Base-by-base conservation (phyloP, 2,329 filamentous ascomycete genomes). In the Diaporthe eres region DNA sequence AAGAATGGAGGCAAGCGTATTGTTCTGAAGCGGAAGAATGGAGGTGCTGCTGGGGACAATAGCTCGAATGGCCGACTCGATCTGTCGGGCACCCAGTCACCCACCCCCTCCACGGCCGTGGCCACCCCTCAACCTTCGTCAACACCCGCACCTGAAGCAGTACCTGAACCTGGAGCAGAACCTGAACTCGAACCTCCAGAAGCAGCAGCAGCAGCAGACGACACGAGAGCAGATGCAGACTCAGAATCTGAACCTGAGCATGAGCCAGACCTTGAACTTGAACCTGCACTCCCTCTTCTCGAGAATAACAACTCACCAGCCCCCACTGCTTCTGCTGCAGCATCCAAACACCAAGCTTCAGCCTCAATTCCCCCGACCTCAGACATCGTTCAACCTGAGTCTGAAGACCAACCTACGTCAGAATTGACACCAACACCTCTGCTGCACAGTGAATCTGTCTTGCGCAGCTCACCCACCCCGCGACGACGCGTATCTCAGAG, bases 1-100 rank as follows among this genome's bases (percentile, higher is more conserved):
- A 87, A 86, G 81, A 85, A 82, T 80, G 79, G 77, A 34, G 83
- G 77, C 13, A 80, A 77, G 68, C 72, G 61, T 47, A 77, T 77
- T 49, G 68, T 77, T 47, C 79, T 55, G 72, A 79, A 13, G 75
- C 77, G 74, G 75, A 78, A 72, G 76, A 75, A 75, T 65, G 72
- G 39, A 39, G 61, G 28, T 25, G 51, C 47, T 78, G 67, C 74
- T 78, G 53, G 78, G 78, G 63, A 67, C 39, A 74, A 67, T 57
- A 37, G n/a, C 39, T 71, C 49, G 37, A 63, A 61, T 55, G 65
- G 63, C 49, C 39, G 31, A 25, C 61, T 71, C 42, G 71, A 74
- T n/a, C 39, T 71, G 55, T 75, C 76, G 34, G 71, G 74, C 19
- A 73, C 63, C 12, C 76, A 74, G 42, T 77, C 76, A 51, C 74